Percentiles rank a stretch among this genome's conserved stretches.
Conservation (phyloP, 345 rosid species). For the Iberis pinnata region DNA sequence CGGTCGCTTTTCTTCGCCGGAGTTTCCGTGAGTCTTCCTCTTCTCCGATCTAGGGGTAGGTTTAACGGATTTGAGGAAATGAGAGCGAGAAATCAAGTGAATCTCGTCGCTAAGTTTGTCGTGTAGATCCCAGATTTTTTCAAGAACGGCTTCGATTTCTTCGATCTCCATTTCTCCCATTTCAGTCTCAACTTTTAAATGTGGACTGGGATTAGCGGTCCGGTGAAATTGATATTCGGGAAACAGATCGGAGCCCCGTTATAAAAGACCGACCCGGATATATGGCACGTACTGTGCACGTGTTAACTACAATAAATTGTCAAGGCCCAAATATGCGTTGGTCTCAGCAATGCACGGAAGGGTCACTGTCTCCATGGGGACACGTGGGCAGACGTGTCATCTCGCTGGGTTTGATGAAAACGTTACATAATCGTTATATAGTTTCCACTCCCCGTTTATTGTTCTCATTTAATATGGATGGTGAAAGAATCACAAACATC, state of each 20-base stretch:
- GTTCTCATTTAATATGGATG: conserved; percentile 1
- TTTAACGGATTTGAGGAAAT: conserved; percentile 66
- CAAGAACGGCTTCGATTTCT: conserved; percentile 78
- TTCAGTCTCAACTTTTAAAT: no score
- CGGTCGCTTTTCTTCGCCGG: conserved; percentile 35
- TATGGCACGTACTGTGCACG: not conserved
- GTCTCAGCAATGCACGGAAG: not conserved
- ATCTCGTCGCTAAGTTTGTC: conserved; percentile 96
- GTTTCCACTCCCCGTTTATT: not conserved
- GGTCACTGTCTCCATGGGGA: conserved; percentile 5
- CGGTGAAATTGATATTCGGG: conserved; percentile 21
- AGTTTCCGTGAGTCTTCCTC: conserved; percentile 32
- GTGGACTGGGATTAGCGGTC: conserved; percentile 30
- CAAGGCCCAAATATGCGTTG: not conserved
- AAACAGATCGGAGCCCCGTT: conserved; percentile 1
- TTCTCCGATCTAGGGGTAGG: conserved; percentile 34
- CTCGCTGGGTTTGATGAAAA: not conserved
- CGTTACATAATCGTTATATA: not conserved
- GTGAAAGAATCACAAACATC: not conserved
- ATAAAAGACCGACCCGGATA: not conserved
- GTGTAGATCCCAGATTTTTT: conserved; percentile 94
- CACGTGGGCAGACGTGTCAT: conserved; percentile 19
- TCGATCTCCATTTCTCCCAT: conserved; percentile 90
- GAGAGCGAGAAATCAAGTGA: conserved; percentile 70
- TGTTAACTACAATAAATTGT: no score